Percentiles rank a stretch among this genome's conserved stretches.
Conservation (phyloP, 352 stramenopile genomes). For the Halophytophthora polymorphica region DNA sequence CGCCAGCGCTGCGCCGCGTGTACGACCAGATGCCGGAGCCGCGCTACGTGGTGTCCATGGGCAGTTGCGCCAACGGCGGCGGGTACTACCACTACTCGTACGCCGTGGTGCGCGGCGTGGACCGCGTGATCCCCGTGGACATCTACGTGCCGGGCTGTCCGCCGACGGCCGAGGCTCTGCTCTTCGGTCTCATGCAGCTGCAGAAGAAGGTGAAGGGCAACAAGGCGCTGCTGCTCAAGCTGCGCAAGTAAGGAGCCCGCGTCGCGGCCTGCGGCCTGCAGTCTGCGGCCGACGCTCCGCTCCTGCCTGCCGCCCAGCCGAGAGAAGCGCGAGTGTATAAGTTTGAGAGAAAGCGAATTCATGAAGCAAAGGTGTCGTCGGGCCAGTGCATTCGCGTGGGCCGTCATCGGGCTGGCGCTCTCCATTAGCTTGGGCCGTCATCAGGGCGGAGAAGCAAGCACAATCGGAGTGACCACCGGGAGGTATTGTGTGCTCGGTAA, state of each 20-base stretch:
- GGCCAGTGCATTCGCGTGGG: too few relatives aligned
- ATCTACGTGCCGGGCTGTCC: conserved; percentile 99
- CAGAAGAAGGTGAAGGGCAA: conserved; percentile 99
- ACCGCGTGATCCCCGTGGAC: conserved; percentile 98
- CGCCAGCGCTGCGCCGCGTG: conserved; percentile 93
- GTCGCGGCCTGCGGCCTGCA: background rate
- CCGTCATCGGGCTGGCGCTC: too few relatives aligned
- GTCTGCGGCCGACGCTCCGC: background rate
- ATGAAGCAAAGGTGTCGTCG: too few relatives aligned
- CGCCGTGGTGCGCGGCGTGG: conserved; percentile 95
- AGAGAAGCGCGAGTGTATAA: too few relatives aligned
- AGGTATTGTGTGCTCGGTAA: too few relatives aligned
- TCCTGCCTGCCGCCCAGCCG: background rate
- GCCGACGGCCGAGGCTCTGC: conserved; percentile 96
- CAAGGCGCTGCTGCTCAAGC: conserved; percentile 92
- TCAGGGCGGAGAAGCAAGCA: too few relatives aligned
- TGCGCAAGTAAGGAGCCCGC: conserved; percentile 88
- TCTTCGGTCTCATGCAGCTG: conserved; percentile 98
- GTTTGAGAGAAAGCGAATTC: too few relatives aligned
- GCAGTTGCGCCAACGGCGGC: conserved; percentile 97
- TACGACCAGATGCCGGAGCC: conserved; percentile 99
- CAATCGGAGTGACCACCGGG: too few relatives aligned
- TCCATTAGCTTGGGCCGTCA: too few relatives aligned
- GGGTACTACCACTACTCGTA: conserved; percentile 97
- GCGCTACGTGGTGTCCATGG: conserved; percentile 98